A percentile compares a stretch with the other conserved stretches of the same genome.
phyloP scores from a whole-genome alignment of 441 rosid genomes.

The Eruca vesicaria region DNA sequence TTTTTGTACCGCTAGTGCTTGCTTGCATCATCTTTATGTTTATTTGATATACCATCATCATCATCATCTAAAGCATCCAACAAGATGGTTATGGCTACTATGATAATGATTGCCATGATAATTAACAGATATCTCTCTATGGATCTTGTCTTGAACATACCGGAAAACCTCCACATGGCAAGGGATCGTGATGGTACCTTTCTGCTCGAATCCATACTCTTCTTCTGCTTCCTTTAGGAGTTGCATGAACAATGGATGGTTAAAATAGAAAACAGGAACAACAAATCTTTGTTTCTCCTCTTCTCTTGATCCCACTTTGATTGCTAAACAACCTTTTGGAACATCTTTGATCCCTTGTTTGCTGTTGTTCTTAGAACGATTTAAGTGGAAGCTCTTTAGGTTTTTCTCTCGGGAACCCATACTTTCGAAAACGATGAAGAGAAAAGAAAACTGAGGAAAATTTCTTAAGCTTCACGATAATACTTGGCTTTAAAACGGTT shows the following conservation, averaged over 20 bases:
- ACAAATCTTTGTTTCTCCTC: constrained; percentile 50
- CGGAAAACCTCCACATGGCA: constrained; percentile 45
- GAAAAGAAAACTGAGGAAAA: not conserved
- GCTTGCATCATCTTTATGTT: constrained; percentile 8
- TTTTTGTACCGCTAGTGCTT: constrained; percentile 3
- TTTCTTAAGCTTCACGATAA: not conserved
- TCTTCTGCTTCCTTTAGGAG: constrained; percentile 71
- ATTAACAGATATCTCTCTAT: not conserved
- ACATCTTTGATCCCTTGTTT: constrained; percentile 44
- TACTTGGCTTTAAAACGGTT: not conserved
- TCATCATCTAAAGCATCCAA: constrained; percentile 26
- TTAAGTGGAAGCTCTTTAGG: constrained; percentile 2
- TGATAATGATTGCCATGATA: not conserved
- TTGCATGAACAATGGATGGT: constrained; percentile 66
- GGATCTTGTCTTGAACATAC: constrained; percentile 22
- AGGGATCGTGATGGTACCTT: constrained; percentile 76
- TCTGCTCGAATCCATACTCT: constrained; percentile 71
- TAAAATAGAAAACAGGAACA: constrained; percentile 65
- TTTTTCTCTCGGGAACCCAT: constrained; percentile 31
- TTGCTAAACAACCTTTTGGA: constrained; percentile 70
- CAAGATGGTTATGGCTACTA: constrained; percentile 20
- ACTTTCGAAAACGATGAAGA: not conserved
- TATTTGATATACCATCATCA: not conserved
- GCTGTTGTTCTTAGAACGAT: constrained; percentile 16
- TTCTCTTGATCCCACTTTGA: constrained; percentile 48